Evolutionary conservation across 2,329 filamentous ascomycete genomes (phyloP), one percentile per base, ranked within the genome.

Genomic region (Thielaviopsis euricoi): DNA sequence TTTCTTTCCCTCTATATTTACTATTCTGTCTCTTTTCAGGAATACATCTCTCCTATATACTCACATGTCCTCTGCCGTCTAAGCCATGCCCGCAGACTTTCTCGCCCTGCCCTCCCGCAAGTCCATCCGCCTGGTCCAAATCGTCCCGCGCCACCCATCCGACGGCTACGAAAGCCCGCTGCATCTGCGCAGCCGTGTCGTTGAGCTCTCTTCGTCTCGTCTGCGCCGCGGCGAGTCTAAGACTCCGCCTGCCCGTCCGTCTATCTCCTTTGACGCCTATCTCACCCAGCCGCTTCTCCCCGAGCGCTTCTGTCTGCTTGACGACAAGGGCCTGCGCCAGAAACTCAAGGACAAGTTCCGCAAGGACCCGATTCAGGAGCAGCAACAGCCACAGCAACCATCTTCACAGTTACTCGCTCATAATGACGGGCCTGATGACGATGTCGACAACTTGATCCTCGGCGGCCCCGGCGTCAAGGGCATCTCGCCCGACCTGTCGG

Each of bases 91-190:
- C 43, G 43, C 43, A 6, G 33, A 55, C 19, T 60, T 52, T 25
- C 23, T 53, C 19, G 46, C 59, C 12, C 37, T 60, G 15, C 59
- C 56, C 29, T 55, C 56, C 19, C 43, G 48, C 29, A 60, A 60
- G 56, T 60, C 59, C 25, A 60, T 60, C 56, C 56, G 59, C 13
- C 56, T 60, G 25, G 56, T 60, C 46, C 56, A 60, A 52, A 60
- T 60, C 26, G 53, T 55, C 37, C 56, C 59, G 6, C 59, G 59
- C 13, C 53, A 55, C 13, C 37, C 52, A 13, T 51, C 49, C 19
- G 56, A 58, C 19, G 48, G 19, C n/a, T 15, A 40, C 21, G 56
- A 60, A 19, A 60, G 59, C 23, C 59, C 49, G 17, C 37, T 60
- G 9, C 51, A 49, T 19, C 48, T 60, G 12, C 56, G 56, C 10